Base-by-base conservation (phyloP, 2,329 filamentous ascomycete species). In the Colletotrichum zoysiae region DNA sequence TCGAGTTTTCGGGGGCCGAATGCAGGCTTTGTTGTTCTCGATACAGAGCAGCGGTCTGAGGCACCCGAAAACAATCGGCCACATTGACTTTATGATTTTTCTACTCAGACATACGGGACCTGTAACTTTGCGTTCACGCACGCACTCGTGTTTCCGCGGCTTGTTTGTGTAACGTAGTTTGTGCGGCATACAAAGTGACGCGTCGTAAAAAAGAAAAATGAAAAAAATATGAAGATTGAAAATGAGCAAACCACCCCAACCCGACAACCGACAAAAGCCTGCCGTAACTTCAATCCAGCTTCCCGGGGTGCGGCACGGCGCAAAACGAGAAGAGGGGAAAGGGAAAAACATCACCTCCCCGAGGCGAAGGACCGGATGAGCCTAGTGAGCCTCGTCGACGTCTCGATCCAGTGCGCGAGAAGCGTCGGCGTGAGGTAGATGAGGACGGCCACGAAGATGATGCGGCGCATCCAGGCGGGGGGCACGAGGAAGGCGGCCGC, bases 371-470 rank as follows among this genome's bases (percentile, higher is more conserved):
- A 38, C 46, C 11, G 33, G 23, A 62, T 26, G n/a, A 62, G 38
- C n/a, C 59, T 51, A 11, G 30, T 51, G 30, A 62, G 5, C 3
- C 40, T 62, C 6, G 46, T 8, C 23, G 59, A 62, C 46, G 59
- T 62, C n/a, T 62, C 59, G 33, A 51, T 9, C 59, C 59, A 62
- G 33, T 62, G 59, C 11, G 59, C 48, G 20, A 62, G 33, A 2
- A 62, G 59, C n/a, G 51, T 40, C 14, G 59, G 59, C 14, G 59
- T 51, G 59, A 62, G 46, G 18, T 62, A 62, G 8, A 62, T 14
- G 33, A 62, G 51, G 33, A 62, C n/a, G 5, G 46, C 33, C 14
- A 51, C 59, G 23, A 62, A 62, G n/a, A 62, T 30, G 46, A 62
- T n/a, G 9, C 59, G 46, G 33, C 59, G 59, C 14, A 35, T 30